Base-by-base conservation (phyloP, 148 eudicot genomes). In the Polygonum aviculare region DNA sequence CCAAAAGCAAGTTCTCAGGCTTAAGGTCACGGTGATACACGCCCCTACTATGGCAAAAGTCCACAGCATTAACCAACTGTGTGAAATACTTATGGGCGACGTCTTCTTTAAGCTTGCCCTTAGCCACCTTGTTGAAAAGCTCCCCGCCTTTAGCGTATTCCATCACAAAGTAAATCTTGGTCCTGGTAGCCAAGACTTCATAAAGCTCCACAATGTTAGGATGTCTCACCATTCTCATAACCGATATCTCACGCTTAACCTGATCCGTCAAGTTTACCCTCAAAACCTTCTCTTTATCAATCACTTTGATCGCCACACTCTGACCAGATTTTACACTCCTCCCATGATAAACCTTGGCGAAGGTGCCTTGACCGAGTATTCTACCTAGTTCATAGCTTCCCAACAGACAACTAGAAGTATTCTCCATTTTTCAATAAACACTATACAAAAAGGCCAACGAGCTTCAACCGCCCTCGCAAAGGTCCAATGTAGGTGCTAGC, bases 21-120 rank as follows among this genome's bases (percentile, higher is more conserved):
- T 92, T 92, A 35, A 92, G 78, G 80, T 92, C 97, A n/a, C 97
- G 90, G 76, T 92, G 97, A 76, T 82, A 92, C 65, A 92, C 97
- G 18, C 91, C 94, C 77, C 94, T 83, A 70, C 94, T 87, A 73
- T 92, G 97, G 86, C 97, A 92, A 70, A 87, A 90, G 33, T 88
- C 97, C 52, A 92, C 82, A 10, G 97, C 97, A 75, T 63, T 65
- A 40, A 92, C 86, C 75, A 92, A 79, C 81, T 92, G 92, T 65
- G 76, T 81, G 47, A 92, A 92, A 73, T 92, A 92, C 69, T 82
- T 86, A 35, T 86, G 87, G 55, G 92, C 97, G 80, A 79, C 76
- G 41, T 86, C 87, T 73, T 90, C 92, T 78, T 87, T 84, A 44
- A 92, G 83, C 82, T 73, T 88, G 5, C 91, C 86, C 57, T 83